Evolutionary conservation across 768 basidiomycete species (phyloP), one percentile per base, ranked within the genome.

Genomic region (Boletus rufocinnamomeus): DNA sequence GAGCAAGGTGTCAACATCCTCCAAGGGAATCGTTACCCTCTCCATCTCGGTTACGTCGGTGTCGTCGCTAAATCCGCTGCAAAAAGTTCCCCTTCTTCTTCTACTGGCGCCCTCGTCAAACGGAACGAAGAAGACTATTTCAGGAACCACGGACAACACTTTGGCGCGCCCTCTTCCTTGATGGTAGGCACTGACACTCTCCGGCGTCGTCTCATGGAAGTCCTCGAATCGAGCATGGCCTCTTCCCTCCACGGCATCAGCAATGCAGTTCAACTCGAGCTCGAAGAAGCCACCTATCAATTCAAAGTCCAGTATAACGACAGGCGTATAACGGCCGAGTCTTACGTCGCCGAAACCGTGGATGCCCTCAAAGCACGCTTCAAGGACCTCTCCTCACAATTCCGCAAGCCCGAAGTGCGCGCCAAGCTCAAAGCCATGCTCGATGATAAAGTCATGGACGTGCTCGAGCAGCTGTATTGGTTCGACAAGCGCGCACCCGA

Each of bases 291-390:
- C 3, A 88, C 88, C 14, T 99, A 99, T 72, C 97, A 98, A 73
- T 99, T 99, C 84, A 99, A 99, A 76, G 97, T 99, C 2, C 90
- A 95, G 72, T 93, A 93, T 77, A 99, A 99, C 69, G 97, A 99
- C 75, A 87, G 93, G 25, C 84, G 93, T 25, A 91, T 98, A 59
- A 89, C 91, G 1, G 88, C 97, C 13, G 97, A 99, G 73, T 95
- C 93, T 2, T 99, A 99, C 71, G 93, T 99, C 49, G 95, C 97
- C 8, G 97, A 98, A 76, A 95, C 95, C 2, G 88, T 98, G 75
- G 97, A 99, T 69, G 79, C 83, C 7, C 84, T 99, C 61, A 99
- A 99, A 76, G 81, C 82, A 0, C 85, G 88, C 45, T 96, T 99
- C 82, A 91, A 89, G 67, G 87, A 92, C 38, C 88, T 87, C 66